Conservation (phyloP, 2,329 filamentous ascomycete genomes). For the Helicocarpus griseus region DNA sequence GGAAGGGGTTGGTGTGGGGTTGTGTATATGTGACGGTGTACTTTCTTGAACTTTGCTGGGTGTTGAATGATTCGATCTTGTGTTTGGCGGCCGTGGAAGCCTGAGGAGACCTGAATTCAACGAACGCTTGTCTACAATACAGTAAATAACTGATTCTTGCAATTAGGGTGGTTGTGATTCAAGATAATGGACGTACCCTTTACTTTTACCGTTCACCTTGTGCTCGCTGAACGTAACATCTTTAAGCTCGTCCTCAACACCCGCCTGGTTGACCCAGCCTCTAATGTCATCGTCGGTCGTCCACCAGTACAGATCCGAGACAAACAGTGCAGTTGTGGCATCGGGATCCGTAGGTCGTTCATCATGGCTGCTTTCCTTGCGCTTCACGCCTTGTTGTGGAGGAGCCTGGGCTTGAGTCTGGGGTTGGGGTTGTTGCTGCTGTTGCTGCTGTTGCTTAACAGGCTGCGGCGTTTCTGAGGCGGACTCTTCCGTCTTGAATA, state of each 20-base stretch:
- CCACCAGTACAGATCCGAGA: constrained; percentile 95
- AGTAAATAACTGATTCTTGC: background rate
- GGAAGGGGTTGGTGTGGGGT: constrained; percentile 74
- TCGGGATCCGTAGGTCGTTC: constrained; percentile 49
- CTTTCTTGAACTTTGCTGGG: constrained; percentile 52
- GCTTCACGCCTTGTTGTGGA: constrained; percentile 50
- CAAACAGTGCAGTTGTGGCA: constrained; percentile 63
- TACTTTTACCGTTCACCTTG: constrained; percentile 98
- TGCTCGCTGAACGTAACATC: constrained; percentile 97
- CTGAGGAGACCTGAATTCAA: constrained; percentile 75
- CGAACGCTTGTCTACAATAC: constrained; percentile 56
- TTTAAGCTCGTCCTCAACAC: constrained; percentile 72
- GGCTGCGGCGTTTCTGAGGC: constrained; percentile 13
- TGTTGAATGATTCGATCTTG: constrained; percentile 58
- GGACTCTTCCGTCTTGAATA: constrained; percentile 14
- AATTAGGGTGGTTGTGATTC: background rate
- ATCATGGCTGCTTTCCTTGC: constrained; percentile 48
- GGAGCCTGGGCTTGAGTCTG: constrained; percentile 29
- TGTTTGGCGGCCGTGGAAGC: constrained; percentile 79
- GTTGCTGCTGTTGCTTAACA: constrained; percentile 12
- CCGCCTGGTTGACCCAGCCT: constrained; percentile 71
- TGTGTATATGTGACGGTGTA: constrained; percentile 65
- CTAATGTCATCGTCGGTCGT: constrained; percentile 90
- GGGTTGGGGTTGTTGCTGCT: constrained; percentile 26
- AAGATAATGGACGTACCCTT: constrained; percentile 59